These are phyloP conservation scores for Cutaneotrichosporon cyanovorans DNA, from an alignment of 1,284 basidiomycete genomes.

Conservation along the genomic window DNA sequence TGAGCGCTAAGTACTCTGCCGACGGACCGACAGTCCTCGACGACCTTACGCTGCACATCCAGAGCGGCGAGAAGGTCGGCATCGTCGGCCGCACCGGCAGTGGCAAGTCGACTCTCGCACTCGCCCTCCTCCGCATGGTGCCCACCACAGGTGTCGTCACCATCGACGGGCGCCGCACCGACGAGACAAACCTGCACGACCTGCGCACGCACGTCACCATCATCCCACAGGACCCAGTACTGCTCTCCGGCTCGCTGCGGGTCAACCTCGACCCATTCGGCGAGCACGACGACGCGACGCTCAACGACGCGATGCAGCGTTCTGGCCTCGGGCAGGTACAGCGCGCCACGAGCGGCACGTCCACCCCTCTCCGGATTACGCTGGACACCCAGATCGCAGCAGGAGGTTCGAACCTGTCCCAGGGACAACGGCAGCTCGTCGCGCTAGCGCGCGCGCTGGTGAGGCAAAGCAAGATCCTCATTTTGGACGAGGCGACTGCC, in stretches of 20 bases:
- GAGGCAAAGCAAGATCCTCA: slow-evolving; percentile 49
- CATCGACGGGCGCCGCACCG: slow-evolving; percentile 45
- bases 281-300: slow-evolving; percentile 59
- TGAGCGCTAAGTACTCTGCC: slow-evolving; percentile 42
- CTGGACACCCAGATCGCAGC: slow-evolving; percentile 43
- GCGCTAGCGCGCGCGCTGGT: slow-evolving; percentile 53
- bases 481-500: slow-evolving; percentile 52
- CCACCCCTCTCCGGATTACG: slow-evolving; percentile 39
- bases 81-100: slow-evolving; percentile 65
- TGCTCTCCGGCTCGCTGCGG: slow-evolving; percentile 70
- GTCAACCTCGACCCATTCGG: slow-evolving; percentile 70
- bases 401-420: slow-evolving; percentile 57
- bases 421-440: slow-evolving; percentile 63
- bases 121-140: slow-evolving; percentile 50
- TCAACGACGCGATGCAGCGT: slow-evolving; percentile 50
- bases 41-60: slow-evolving; percentile 53
- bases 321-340: slow-evolving; percentile 45
- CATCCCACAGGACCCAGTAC: slow-evolving; percentile 55
- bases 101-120: slow-evolving; percentile 55
- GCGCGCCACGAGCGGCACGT: slow-evolving; percentile 19
- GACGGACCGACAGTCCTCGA: slow-evolving; percentile 53
- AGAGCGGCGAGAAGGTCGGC: slow-evolving; percentile 57
- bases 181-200: slow-evolving; percentile 57
- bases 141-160: slow-evolving; percentile 53
- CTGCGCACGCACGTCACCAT: slow-evolving; percentile 52